Evolutionary conservation across 805 yeast genomes (phyloP).

Genomic region (Starmerella apicola): DNA sequence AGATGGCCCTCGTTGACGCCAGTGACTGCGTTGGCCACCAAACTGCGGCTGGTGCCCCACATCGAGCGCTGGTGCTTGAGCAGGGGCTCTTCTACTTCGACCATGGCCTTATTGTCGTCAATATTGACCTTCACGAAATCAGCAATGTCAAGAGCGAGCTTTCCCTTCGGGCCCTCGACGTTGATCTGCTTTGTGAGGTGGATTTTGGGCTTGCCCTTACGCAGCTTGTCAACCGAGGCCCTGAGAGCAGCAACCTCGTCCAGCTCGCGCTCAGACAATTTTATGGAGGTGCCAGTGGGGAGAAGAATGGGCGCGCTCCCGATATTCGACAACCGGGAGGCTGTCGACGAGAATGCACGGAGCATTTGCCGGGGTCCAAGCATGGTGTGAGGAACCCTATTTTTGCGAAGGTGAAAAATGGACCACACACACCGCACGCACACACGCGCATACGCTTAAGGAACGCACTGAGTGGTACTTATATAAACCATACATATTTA

Average conservation of each 20-base stretch:
- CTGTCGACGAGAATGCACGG: constrained; percentile 14
- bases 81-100: constrained; percentile 45
- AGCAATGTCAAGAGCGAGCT: constrained; percentile 51
- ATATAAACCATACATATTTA: no score
- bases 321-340: constrained; percentile 33
- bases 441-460: no score
- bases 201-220: constrained; percentile 52
- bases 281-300: constrained; percentile 46
- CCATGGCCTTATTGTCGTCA: constrained; percentile 31
- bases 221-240: constrained; percentile 46
- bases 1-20: constrained; percentile 94
- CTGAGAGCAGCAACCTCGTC: constrained; percentile 27
- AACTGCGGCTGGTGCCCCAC: constrained; percentile 90
- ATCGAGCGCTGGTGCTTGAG: constrained; percentile 64
- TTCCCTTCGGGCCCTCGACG: constrained; percentile 70
- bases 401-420: no score
- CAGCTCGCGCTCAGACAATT: constrained; percentile 25
- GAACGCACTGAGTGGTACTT: no score
- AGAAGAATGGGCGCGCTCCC: constrained; percentile 69
- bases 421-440: no score
- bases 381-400: no score
- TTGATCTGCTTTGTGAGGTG: constrained; percentile 46
- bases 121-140: constrained; percentile 43
- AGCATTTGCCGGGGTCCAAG: background rate
- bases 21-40: constrained; percentile 59